These are phyloP conservation scores for Trypanosoma brucei DNA, from an alignment of 208 protist genomes.

Conservation along the genomic window DNA sequence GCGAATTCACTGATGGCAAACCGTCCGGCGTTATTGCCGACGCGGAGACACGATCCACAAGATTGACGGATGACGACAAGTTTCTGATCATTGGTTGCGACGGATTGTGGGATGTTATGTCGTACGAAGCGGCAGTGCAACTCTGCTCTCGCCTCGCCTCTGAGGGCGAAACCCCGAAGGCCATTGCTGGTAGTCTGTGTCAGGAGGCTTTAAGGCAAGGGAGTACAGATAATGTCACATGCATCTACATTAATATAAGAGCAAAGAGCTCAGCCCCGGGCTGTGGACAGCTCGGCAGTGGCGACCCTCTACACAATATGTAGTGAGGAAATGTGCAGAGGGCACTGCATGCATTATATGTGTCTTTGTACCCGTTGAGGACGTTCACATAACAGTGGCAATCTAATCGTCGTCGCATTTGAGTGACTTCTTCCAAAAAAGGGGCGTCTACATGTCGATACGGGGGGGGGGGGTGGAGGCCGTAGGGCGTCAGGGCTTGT, in stretches of 20 bases:
- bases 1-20: slow-evolving; percentile 77
- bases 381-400: too few species aligned
- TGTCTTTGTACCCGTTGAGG: slow-evolving; percentile 4
- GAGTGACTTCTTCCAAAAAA: too few species aligned
- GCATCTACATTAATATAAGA: slow-evolving; percentile 49
- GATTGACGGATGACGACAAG: slow-evolving; percentile 77
- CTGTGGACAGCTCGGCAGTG: slow-evolving; percentile 17
- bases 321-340: slow-evolving; percentile 13
- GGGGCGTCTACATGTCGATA: too few species aligned
- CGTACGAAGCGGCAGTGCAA: slow-evolving; percentile 83
- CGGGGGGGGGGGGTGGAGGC: too few species aligned
- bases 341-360: slow-evolving; percentile 13
- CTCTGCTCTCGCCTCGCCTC: slow-evolving; percentile 63
- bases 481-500: too few species aligned
- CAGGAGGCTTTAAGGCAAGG: slow-evolving; percentile 59
- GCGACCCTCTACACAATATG: slow-evolving; percentile 18
- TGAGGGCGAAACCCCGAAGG: slow-evolving; percentile 46
- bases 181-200: slow-evolving; percentile 59
- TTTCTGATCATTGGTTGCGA: slow-evolving; percentile 92
- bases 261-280: slow-evolving; percentile 17
- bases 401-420: too few species aligned
- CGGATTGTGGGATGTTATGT: slow-evolving; percentile 93
- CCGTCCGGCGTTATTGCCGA: slow-evolving; percentile 74
- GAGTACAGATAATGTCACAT: slow-evolving; percentile 80
- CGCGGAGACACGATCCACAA: slow-evolving; percentile 56